These are phyloP conservation scores for Marchantia polymorpha DNA, from an alignment of 225 moss, liverwort and hornwort species.

Conservation along the genomic window DNA sequence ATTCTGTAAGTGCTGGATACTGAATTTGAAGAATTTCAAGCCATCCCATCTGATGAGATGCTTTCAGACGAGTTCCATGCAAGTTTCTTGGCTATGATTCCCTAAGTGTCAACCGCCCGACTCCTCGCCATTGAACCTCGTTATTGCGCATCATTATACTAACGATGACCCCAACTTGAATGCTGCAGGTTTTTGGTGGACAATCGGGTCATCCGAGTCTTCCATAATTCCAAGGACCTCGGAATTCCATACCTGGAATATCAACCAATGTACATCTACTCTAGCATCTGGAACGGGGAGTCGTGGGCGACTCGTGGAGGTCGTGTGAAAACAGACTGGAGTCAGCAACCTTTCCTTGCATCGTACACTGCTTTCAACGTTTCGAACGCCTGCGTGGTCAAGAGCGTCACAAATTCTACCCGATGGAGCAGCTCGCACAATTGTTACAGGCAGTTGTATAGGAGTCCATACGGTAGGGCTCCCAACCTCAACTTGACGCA, in stretches of 20 bases:
- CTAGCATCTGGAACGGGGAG: slow-evolving; percentile 70
- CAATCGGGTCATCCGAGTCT: slow-evolving; percentile 54
- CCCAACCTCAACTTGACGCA: background rate
- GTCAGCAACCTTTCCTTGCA: slow-evolving; percentile 45
- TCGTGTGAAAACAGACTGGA: slow-evolving; percentile 52
- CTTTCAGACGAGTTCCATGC: no score
- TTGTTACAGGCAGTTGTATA: background rate
- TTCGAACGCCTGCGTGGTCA: slow-evolving; percentile 1
- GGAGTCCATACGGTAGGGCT: background rate
- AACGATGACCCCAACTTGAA: background rate
- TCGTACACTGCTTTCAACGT: background rate
- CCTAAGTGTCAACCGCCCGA: no score
- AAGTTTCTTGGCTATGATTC: no score
- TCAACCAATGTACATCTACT: slow-evolving; percentile 69
- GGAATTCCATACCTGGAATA: slow-evolving; percentile 62
- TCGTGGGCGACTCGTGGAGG: slow-evolving; percentile 76
- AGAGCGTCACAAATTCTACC: background rate
- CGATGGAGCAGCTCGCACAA: background rate
- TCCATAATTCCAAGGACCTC: slow-evolving; percentile 46
- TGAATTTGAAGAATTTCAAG: no score
- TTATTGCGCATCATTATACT: no score
- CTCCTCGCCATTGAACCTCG: no score
- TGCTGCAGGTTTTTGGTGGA: slow-evolving; percentile 69
- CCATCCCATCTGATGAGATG: no score
- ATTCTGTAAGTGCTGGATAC: slow-evolving; percentile 44